Percentiles rank a stretch among this genome's conserved stretches.
Conservation (phyloP, 495 filamentous ascomycete species). For the Cercophora scortea region DNA sequence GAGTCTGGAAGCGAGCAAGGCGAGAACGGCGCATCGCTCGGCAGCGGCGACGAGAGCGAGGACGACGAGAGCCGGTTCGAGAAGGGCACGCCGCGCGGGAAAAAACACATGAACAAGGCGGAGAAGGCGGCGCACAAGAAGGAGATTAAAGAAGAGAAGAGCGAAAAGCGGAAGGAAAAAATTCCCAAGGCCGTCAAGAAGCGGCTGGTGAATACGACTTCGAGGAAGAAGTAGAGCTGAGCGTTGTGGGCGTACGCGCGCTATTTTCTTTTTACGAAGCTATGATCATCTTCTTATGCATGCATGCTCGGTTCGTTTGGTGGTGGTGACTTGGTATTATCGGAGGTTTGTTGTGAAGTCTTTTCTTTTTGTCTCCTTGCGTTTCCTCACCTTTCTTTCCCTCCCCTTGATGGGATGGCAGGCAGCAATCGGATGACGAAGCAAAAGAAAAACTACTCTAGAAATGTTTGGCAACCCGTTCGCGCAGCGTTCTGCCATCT, state of each 20-base stretch:
- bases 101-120: conserved; percentile 86
- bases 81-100: conserved; percentile 70
- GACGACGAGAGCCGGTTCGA: conserved; percentile 47
- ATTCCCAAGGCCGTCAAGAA: conserved; percentile 96
- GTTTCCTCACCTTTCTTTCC: not conserved
- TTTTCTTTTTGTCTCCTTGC: too few relatives aligned
- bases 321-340: too few relatives aligned
- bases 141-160: conserved; percentile 89
- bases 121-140: conserved; percentile 82
- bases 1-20: conserved; percentile 18
- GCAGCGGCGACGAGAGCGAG: conserved; percentile 31
- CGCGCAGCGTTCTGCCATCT: not conserved
- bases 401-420: not conserved
- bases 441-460: conserved; percentile 11
- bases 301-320: not conserved
- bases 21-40: conserved; percentile 31
- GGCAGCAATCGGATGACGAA: conserved; percentile 28
- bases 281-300: not conserved
- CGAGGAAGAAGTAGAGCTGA: conserved; percentile 31
- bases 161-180: conserved; percentile 83
- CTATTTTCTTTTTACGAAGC: not conserved
- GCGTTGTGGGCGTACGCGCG: not conserved
- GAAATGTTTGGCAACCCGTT: not conserved
- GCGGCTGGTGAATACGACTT: conserved; percentile 46
- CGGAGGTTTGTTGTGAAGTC: too few relatives aligned